These are phyloP conservation scores for Mucor saturninus DNA, from an alignment of 371 early-diverging fungal species.

Conservation along the genomic window DNA sequence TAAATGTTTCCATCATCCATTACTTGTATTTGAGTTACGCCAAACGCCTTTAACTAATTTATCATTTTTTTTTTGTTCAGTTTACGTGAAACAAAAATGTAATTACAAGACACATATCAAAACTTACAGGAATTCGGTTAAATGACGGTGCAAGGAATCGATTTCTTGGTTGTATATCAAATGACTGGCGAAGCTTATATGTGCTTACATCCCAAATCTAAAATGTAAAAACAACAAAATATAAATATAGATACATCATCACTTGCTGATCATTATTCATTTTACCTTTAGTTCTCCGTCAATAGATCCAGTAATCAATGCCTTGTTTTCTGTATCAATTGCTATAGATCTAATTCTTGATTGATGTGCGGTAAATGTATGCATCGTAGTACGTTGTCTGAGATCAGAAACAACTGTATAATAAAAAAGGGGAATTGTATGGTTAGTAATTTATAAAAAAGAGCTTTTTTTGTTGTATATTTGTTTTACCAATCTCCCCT, in stretches of 20 bases:
- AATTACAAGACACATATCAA: too few species aligned
- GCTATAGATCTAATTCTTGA: conserved; percentile 71
- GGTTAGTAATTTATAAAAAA: too few species aligned
- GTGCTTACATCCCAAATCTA: conserved; percentile 74
- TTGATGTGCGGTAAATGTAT: conserved; percentile 75
- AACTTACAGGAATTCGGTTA: conserved; percentile 63
- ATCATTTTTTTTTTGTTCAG: neutral
- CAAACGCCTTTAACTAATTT: conserved; percentile 53
- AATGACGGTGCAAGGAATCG: conserved; percentile 61
- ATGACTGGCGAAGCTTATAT: conserved; percentile 55
- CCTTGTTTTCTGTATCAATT: conserved; percentile 61
- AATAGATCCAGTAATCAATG: conserved; percentile 67
- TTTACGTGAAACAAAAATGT: neutral
- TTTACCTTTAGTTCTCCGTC: conserved; percentile 66
- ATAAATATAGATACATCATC: neutral
- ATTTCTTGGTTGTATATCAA: conserved; percentile 63
- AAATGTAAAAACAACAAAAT: conserved; percentile 1
- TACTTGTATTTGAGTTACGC: conserved; percentile 53
- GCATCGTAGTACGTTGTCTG: conserved; percentile 68
- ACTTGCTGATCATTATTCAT: neutral
- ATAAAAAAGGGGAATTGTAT: neutral
- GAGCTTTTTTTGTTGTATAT: neutral
- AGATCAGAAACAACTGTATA: conserved; percentile 72
- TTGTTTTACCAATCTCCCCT: conserved; percentile 74
- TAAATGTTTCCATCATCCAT: conserved; percentile 33